Evolutionary conservation across 73 alveolate genomes (phyloP), one percentile per base, ranked within the genome.

Genomic region (Durusdinium trenchii): DNA sequence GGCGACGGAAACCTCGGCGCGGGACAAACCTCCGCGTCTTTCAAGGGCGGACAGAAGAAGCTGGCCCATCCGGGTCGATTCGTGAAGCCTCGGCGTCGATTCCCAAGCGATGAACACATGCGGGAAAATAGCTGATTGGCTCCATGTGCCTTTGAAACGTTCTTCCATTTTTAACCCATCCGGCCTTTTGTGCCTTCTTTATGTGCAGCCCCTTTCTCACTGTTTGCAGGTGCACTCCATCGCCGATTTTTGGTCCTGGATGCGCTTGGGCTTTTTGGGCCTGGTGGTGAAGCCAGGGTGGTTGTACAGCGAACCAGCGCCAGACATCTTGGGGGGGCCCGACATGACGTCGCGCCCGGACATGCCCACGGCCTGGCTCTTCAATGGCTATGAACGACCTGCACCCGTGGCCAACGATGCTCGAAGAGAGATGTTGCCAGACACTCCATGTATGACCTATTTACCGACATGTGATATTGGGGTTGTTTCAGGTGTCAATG

Each of bases 161-260:
- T 23, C 23, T 16, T 57, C 23, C 23, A 16, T 57, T 57, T 57
- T 57, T 57, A 16, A 16, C 6, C 18, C 18, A 60, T 23, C 18
- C 30, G 1, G 73, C 30, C 30, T 60, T 60, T 60, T 32, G 30
- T 60, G 30, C 1, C 73, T 60, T n/a, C 73, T 60, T 23, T 23
- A 60, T 32, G 30, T 32, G 0, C 18, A 60, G 30, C 20, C n/a
- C 26, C 40, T 16, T 57, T 20, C 6, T 51, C 81, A 54, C 81
- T 28, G 32, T 3, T 23, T 12, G n/a, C 73, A 86, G 95, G 96
- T 89, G 16, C 4, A 28, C 5, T 89, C 96, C 51, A 73, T 89
- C 40, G 86, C 85, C 3, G 96, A 89, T 51, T 89, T 89, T 73
- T 89, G 96, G 96, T 89, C 96, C 23, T 89, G 85, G 86, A 73